Base-by-base conservation (phyloP, 495 filamentous ascomycete genomes). In the Penicillium daleae region DNA sequence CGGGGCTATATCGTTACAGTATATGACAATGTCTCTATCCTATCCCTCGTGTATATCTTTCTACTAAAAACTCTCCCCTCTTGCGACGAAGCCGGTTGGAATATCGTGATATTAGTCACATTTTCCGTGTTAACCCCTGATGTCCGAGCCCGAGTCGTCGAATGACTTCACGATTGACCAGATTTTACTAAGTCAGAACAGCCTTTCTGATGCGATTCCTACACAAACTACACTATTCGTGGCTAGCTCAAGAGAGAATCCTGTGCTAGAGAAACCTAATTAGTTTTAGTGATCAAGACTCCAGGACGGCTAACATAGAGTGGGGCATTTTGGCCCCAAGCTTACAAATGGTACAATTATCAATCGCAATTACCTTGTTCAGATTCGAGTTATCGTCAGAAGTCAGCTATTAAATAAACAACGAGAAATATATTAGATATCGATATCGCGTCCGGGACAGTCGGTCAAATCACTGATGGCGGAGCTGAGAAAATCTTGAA, bases 381-480 rank as follows among this genome's bases (percentile, higher is more conserved):
- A 17, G 33, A 27, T 33, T 27, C 7, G 19, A 35, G 32, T 8
- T 0, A n/a, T 33, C 27, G 26, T n/a, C n/a, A 46, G 24, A 12
- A 46, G 24, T 12, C 0, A 46, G 42, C 19, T 22, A 8, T 24
- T 22, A 5, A 0, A 46, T 1, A 4, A 22, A 46, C 13, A 21
- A 22, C 7, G 35, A 12, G 13, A 39, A 12, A 10, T n/a, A n/a
- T n/a, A n/a, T n/a, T n/a, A n/a, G n/a, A n/a, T n/a, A n/a, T n/a
- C n/a, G n/a, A n/a, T n/a, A n/a, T n/a, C n/a, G n/a, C n/a, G 2
- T 62, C 62, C 22, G 70, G 70, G 0, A 65, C 66, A 10, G 59
- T 70, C 17, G 67, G 60, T 7, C 26, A 72, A 2, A 66, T 70
- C 19, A 69, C 62, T 4, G 71, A 74, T 24, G 67, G 65, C 22